These are phyloP conservation scores for Solidago caesia DNA, from an alignment of 129 eudicot genomes.

Conservation along the genomic window DNA sequence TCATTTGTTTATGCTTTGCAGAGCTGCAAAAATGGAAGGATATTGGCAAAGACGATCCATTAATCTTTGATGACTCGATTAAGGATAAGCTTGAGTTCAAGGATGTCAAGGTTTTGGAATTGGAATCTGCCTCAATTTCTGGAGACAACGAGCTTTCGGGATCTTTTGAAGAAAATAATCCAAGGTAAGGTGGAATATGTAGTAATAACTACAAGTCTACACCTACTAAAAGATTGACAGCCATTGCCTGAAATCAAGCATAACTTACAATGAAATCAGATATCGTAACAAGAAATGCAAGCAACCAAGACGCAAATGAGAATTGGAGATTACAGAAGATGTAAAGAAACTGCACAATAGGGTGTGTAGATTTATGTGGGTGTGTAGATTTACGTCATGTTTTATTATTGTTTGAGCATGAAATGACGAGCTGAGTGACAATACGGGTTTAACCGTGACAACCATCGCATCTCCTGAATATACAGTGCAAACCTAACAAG, in stretches of 20 bases:
- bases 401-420: constrained; percentile 25
- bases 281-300: constrained; percentile 32
- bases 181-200: constrained; percentile 69
- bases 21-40: constrained; percentile 65
- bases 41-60: constrained; percentile 43
- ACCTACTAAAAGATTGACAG: constrained; percentile 30
- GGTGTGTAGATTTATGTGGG: constrained; percentile 35
- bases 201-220: constrained; percentile 32
- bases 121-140: constrained; percentile 31
- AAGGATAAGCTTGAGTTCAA: constrained; percentile 35
- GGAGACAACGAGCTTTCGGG: constrained; percentile 47
- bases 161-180: constrained; percentile 49
- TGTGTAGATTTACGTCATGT: constrained; percentile 13
- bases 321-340: constrained; percentile 44
- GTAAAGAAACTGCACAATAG: constrained; percentile 49
- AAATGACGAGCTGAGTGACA: too few species aligned
- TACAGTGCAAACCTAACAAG: too few species aligned
- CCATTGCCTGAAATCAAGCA: constrained; percentile 28
- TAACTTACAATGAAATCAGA: constrained; percentile 40
- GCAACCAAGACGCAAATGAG: constrained; percentile 37
- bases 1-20: constrained; percentile 35
- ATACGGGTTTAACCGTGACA: too few species aligned
- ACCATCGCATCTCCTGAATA: too few species aligned
- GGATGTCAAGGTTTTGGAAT: constrained; percentile 45
- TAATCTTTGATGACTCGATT: constrained; percentile 31